Percentiles rank a stretch among this genome's conserved stretches.
Conservation (phyloP, 2,329 filamentous ascomycete genomes). For the Neofusicoccum ribis region DNA sequence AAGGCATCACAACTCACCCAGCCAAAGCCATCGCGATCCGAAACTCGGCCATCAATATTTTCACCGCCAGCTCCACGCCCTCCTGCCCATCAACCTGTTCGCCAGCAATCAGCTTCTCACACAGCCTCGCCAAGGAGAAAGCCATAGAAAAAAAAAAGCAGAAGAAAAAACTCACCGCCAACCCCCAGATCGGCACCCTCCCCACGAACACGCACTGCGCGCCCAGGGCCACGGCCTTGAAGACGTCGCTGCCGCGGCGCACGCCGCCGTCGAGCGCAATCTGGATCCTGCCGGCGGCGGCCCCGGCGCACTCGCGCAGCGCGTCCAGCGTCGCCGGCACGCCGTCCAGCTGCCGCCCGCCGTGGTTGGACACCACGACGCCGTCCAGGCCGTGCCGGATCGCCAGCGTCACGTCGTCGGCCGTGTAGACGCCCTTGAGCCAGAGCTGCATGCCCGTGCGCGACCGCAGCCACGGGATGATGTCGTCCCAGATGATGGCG, state of each 20-base stretch:
- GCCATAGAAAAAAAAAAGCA: no score
- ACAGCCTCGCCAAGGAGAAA: not conserved
- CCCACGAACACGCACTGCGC: conserved; percentile 53
- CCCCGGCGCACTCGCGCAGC: conserved; percentile 41
- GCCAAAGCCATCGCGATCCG: conserved; percentile 31
- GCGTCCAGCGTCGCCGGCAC: conserved; percentile 55
- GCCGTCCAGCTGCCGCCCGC: conserved; percentile 57
- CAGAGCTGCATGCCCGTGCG: conserved; percentile 52
- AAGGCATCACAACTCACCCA: conserved; percentile 20
- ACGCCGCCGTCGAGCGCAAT: conserved; percentile 65
- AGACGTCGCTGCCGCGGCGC: conserved; percentile 56
- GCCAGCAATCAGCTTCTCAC: conserved; percentile 5
- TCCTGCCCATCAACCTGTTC: conserved; percentile 36
- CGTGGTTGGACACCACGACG: conserved; percentile 52
- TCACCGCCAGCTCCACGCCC: conserved; percentile 46
- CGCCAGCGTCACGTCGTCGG: conserved; percentile 45
- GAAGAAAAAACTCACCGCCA: conserved; percentile 42
- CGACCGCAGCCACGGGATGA: conserved; percentile 51
- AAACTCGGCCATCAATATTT: conserved; percentile 37
- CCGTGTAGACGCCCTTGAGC: conserved; percentile 45
- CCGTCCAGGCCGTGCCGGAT: conserved; percentile 44
- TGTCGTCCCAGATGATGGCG: conserved; percentile 48
- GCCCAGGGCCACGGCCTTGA: conserved; percentile 57
- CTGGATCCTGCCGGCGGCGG: conserved; percentile 50
- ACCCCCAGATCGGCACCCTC: conserved; percentile 51